Evolutionary conservation across 2,329 filamentous ascomycete species (phyloP).

Genomic region (Metarhizium anisopliae): DNA sequence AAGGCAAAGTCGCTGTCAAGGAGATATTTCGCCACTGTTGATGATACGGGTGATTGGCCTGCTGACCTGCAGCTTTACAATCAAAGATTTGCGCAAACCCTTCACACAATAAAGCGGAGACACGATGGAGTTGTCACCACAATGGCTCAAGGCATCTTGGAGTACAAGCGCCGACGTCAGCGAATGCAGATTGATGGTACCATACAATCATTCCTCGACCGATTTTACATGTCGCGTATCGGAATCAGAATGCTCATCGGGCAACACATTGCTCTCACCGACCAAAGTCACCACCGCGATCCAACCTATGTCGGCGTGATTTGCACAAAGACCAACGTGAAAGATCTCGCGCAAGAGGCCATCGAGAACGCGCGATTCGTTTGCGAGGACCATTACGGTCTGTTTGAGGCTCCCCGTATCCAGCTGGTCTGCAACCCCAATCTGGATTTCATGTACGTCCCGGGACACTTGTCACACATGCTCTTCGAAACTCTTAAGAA

Average conservation of each 20-base stretch:
- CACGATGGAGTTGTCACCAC: constrained; percentile 98
- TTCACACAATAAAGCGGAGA: constrained; percentile 89
- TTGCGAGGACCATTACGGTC: constrained; percentile 94
- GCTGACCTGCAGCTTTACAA: constrained; percentile 94
- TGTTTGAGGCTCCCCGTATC: constrained; percentile 94
- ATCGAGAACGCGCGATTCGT: constrained; percentile 99
- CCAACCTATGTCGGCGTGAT: constrained; percentile 97
- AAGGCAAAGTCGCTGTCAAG: constrained; percentile 39
- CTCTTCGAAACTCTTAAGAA: constrained; percentile 99
- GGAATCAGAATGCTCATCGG: constrained; percentile 99
- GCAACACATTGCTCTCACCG: constrained; percentile 93
- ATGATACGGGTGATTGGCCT: constrained; percentile 84
- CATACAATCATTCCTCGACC: constrained; percentile 94
- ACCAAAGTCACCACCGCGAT: constrained; percentile 82
- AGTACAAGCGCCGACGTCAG: constrained; percentile 95
- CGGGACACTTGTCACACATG: constrained; percentile 98
- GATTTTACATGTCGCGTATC: constrained; percentile 99
- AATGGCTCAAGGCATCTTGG: constrained; percentile 93
- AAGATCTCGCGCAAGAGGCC: constrained; percentile 88
- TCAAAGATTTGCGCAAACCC: constrained; percentile 74
- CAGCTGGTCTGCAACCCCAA: constrained; percentile 92
- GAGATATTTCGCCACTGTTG: constrained; percentile 83
- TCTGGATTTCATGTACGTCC: constrained; percentile 98
- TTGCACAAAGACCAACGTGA: constrained; percentile 96
- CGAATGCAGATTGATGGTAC: constrained; percentile 97